phyloP scores from a whole-genome alignment of 2,329 filamentous ascomycete genomes.

The Mariannaea sp. region DNA sequence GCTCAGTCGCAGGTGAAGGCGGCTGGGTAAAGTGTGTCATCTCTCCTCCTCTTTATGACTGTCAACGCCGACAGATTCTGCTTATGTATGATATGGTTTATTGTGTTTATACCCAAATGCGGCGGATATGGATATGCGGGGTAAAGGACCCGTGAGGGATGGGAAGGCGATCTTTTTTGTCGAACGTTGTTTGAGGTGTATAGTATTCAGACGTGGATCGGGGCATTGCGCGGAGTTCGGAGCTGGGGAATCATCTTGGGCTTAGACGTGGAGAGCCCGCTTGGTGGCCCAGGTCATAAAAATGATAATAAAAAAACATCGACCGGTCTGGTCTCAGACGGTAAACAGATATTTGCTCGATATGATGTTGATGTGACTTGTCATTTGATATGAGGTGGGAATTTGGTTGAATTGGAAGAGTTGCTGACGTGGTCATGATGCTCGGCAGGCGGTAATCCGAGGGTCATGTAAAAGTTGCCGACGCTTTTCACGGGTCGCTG shows the following conservation, averaged over 20 bases:
- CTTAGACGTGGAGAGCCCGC: constrained; percentile 35
- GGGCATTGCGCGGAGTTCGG: constrained; percentile 47
- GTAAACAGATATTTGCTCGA: constrained; percentile 11
- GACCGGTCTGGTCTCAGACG: constrained; percentile 26
- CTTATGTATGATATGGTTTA: constrained; percentile 35
- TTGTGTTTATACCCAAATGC: constrained; percentile 38
- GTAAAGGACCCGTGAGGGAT: constrained; percentile 1
- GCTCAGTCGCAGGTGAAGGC: constrained; percentile 17
- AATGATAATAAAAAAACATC: constrained; percentile 34
- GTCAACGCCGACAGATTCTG: constrained; percentile 6
- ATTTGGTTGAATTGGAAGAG: neutral
- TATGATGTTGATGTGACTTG: constrained; percentile 5
- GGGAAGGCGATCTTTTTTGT: constrained; percentile 18
- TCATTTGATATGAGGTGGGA: neutral
- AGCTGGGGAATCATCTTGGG: constrained; percentile 36
- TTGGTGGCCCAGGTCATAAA: constrained; percentile 32
- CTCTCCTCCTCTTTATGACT: constrained; percentile 1
- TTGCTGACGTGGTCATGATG: constrained; percentile 9
- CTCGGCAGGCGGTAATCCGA: constrained; percentile 7
- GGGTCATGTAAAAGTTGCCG: neutral
- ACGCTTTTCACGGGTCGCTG: constrained; percentile 3
- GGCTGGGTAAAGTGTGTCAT: constrained; percentile 1
- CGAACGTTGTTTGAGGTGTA: constrained; percentile 26
- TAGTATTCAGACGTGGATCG: constrained; percentile 36
- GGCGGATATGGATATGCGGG: constrained; percentile 15